Evolutionary conservation across 768 basidiomycete genomes (phyloP), one percentile per base, ranked within the genome.

Genomic region (Hirschioporus abietinus): DNA sequence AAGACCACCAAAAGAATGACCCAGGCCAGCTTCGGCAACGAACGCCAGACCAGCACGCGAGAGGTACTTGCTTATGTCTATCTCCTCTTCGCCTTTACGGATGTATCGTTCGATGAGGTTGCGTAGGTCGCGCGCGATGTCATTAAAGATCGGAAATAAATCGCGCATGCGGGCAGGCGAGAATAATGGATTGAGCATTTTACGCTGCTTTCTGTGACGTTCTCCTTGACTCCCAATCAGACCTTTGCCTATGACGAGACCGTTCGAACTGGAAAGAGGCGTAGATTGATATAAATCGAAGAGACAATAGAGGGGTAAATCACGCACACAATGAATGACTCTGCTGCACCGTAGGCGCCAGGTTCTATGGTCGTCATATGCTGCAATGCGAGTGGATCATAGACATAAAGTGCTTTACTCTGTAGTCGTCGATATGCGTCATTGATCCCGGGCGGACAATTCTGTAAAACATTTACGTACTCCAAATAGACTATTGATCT

Each of bases 131-230:
- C 12, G 27, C 24, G 52, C 63, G 20, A 65, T 58, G 27, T 9
- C 5, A 20, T 26, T 35, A 63, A 61, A 63, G 20, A 24, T 66
- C 7, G 60, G 65, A 1, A 26, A 57, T 17, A 67, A 58, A 60
- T 52, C 23, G 34, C 81, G 78, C 76, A 83, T 75, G 67, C 82
- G 79, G 0, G 71, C 69, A 20, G 72, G 72, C 0, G 80, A 80
- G 68, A 83, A 83, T 0, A 82, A 78, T 0, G 82, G 82, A 64
- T 79, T 82, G 20, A 83, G 70, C 71, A 82, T 76, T 67, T 80
- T 82, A 30, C 81, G 73, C 67, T 81, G 81, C 58, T 74, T 78
- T 24, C 76, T 73, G 66, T 83, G 82, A 15, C 78, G 75, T 20
- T 80, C 78, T 15, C 81, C 81, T 81, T 57, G 20, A 5, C 15